Evolutionary conservation across 2,329 filamentous ascomycete genomes (phyloP).

Genomic region (Blumeriella jaapii): DNA sequence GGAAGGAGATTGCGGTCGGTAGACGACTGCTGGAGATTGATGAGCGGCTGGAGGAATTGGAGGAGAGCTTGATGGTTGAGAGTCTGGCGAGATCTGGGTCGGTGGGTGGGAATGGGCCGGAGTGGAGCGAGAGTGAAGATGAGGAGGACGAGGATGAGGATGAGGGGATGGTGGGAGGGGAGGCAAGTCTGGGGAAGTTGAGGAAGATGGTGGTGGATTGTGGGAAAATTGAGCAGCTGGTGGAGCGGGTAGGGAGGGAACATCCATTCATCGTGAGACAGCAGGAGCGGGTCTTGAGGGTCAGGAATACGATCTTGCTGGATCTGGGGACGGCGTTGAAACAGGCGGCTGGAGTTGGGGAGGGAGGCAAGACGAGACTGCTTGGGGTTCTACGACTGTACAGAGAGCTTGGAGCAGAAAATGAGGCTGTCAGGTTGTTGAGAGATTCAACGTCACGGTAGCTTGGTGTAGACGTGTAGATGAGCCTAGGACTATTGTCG

Average conservation of each 20-base stretch:
- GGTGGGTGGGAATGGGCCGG: conserved; percentile 24
- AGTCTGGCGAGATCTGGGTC: conserved; percentile 18
- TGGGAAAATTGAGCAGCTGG: conserved; percentile 40
- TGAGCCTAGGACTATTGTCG: neutral
- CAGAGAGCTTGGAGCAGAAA: conserved; percentile 46
- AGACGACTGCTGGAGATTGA: conserved; percentile 56
- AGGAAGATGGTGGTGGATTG: conserved; percentile 47
- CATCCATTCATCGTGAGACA: conserved; percentile 55
- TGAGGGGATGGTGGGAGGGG: conserved; percentile 24
- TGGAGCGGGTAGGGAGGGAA: conserved; percentile 37
- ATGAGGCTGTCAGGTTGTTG: conserved; percentile 43
- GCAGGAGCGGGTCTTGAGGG: conserved; percentile 40
- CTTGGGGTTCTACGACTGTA: conserved; percentile 49
- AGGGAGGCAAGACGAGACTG: conserved; percentile 31
- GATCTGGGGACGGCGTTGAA: conserved; percentile 53
- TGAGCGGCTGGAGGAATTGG: conserved; percentile 49
- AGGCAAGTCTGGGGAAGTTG: conserved; percentile 30
- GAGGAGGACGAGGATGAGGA: conserved; percentile 29
- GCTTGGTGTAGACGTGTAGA: neutral
- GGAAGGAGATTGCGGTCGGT: conserved; percentile 48
- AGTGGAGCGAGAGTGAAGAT: conserved; percentile 31
- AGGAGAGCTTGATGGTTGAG: conserved; percentile 48
- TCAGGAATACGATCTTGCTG: conserved; percentile 50
- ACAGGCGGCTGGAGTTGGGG: conserved; percentile 36
- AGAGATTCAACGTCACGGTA: conserved; percentile 21